A percentile compares a stretch with the other conserved stretches of the same genome.
Conservation (phyloP, 495 filamentous ascomycete species). For the Trichoderma parareesei region DNA sequence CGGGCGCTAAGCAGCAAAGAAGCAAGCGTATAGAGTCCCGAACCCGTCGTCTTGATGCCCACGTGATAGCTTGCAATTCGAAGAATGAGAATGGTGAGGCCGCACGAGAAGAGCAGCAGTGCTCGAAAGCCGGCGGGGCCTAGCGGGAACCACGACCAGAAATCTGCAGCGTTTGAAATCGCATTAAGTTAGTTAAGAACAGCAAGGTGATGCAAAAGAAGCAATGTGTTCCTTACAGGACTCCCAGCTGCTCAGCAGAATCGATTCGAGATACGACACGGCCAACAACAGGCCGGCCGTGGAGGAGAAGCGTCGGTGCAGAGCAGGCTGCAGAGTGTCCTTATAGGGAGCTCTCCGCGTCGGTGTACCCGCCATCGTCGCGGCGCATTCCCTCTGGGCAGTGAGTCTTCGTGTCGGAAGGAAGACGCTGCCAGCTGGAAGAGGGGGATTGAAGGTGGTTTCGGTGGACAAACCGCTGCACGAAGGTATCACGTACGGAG, state of each 20-base stretch:
- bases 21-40: slow-evolving; percentile 54
- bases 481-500: neutral
- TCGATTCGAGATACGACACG: slow-evolving; percentile 66
- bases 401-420: neutral
- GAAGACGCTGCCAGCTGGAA: neutral
- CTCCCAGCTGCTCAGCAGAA: slow-evolving; percentile 61
- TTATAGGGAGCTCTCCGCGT: slow-evolving; percentile 54
- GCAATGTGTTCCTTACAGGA: slow-evolving; percentile 45
- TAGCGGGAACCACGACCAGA: slow-evolving; percentile 84
- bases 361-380: slow-evolving; percentile 33
- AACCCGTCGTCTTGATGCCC: slow-evolving; percentile 60
- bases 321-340: slow-evolving; percentile 80
- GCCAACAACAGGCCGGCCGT: slow-evolving; percentile 57
- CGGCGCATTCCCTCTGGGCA: slow-evolving; percentile 26
- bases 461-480: neutral
- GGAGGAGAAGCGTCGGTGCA: slow-evolving; percentile 78
- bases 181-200: neutral
- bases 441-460: neutral
- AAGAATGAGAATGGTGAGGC: slow-evolving; percentile 63
- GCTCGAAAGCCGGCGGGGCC: slow-evolving; percentile 67
- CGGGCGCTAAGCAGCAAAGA: slow-evolving; percentile 46
- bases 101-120: slow-evolving; percentile 63
- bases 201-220: neutral
- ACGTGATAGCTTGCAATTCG: slow-evolving; percentile 81
- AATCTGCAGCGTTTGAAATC: slow-evolving; percentile 36